Conservation (phyloP, 805 yeast species). For the Candida tibetensis region DNA sequence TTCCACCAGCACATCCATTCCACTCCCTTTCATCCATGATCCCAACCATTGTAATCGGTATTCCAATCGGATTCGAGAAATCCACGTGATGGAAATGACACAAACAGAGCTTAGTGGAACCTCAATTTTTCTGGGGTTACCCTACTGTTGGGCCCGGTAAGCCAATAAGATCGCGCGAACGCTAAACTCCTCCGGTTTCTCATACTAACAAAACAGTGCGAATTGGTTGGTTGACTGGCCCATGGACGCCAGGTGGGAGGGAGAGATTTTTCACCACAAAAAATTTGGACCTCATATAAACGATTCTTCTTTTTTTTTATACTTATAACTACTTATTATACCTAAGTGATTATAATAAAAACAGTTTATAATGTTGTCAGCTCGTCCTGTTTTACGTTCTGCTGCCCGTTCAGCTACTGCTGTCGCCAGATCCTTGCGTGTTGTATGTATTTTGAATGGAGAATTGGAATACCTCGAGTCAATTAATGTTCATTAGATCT, state of each 20-base stretch:
- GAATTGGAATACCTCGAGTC: background rate
- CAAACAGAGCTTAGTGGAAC: no score
- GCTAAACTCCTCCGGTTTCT: background rate
- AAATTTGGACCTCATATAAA: background rate
- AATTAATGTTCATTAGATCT: background rate
- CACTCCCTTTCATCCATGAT: no score
- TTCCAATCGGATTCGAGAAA: slow-evolving; percentile 5
- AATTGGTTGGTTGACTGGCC: slow-evolving; percentile 3
- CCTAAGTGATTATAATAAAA: slow-evolving; percentile 14
- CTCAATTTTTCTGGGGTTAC: slow-evolving; percentile 3
- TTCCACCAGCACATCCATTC: no score
- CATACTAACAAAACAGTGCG: slow-evolving; percentile 3
- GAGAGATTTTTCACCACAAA: slow-evolving; percentile 4
- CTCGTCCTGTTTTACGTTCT: slow-evolving; percentile 82
- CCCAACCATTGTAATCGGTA: background rate
- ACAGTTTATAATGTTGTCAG: slow-evolving; percentile 63
- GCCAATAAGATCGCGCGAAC: slow-evolving; percentile 10
- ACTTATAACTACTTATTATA: slow-evolving; percentile 12
- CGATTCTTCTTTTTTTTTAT: slow-evolving; percentile 9
- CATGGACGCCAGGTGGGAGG: background rate
- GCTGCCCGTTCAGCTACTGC: slow-evolving; percentile 74
- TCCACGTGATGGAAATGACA: slow-evolving; percentile 6
- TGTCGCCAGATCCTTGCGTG: slow-evolving; percentile 25
- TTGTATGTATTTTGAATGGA: slow-evolving; percentile 18
- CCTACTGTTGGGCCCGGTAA: slow-evolving; percentile 4